Conservation (phyloP, 352 stramenopile species). For the Phytophthora sojae region DNA sequence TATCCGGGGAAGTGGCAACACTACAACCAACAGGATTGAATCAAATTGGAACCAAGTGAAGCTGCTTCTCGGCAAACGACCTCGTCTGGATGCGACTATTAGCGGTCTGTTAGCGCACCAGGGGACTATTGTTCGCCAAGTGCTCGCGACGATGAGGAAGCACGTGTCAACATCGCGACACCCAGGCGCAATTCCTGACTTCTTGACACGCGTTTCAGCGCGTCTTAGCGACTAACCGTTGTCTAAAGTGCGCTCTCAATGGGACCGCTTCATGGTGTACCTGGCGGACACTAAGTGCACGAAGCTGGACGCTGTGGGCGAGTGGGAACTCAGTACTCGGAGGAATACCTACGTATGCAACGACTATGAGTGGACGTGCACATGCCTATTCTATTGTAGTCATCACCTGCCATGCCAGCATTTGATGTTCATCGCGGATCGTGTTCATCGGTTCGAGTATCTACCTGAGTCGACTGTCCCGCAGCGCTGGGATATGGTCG, state of each 20-base stretch:
- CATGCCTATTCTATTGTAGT: background rate
- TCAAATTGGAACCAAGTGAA: slow-evolving; percentile 36
- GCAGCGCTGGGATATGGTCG: background rate
- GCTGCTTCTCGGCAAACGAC: slow-evolving; percentile 9
- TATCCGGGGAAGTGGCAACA: slow-evolving; percentile 16
- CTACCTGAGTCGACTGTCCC: background rate
- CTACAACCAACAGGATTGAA: slow-evolving; percentile 35
- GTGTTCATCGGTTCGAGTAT: background rate
- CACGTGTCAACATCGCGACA: slow-evolving; percentile 2
- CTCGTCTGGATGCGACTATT: slow-evolving; percentile 16
- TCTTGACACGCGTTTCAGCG: background rate
- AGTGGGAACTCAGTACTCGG: background rate
- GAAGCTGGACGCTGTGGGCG: background rate
- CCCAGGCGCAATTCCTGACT: slow-evolving; percentile 4
- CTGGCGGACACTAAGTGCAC: background rate
- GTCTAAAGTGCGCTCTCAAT: background rate
- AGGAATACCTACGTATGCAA: background rate
- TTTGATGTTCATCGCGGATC: background rate
- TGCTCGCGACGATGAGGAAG: slow-evolving; percentile 5
- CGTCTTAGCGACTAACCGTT: background rate
- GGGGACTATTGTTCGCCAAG: slow-evolving; percentile 5
- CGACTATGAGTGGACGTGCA: background rate
- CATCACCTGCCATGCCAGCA: background rate
- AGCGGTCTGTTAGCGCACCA: slow-evolving; percentile 9
- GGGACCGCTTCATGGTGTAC: slow-evolving; percentile 2